Conservation (phyloP, 495 filamentous ascomycete genomes). For the Xylaria intraflava region DNA sequence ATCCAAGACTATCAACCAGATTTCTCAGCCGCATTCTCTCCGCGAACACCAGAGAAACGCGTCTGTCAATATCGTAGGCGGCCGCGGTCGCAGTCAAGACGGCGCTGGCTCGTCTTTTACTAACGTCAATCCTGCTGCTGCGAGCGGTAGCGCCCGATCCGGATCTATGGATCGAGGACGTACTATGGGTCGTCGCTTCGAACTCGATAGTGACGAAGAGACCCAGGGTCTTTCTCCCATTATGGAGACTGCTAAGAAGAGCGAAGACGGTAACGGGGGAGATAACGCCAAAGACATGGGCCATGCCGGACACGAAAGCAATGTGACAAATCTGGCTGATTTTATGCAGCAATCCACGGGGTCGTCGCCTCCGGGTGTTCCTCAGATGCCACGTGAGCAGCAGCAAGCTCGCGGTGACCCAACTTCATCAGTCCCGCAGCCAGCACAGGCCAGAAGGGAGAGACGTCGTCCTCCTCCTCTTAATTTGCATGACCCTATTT, state of each 20-base stretch:
- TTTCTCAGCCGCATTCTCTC: background rate
- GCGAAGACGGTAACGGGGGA: background rate
- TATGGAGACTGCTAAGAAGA: conserved; percentile 1
- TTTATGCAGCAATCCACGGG: conserved; percentile 7
- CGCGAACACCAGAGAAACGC: background rate
- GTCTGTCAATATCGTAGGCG: background rate
- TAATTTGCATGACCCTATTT: background rate
- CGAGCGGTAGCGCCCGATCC: background rate
- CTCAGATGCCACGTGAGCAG: background rate
- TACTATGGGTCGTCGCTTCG: conserved; percentile 4
- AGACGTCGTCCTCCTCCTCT: conserved; percentile 2
- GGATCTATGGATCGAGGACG: conserved; percentile 15
- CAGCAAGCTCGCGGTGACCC: background rate
- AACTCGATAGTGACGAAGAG: conserved; percentile 11
- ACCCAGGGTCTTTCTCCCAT: conserved; percentile 6
- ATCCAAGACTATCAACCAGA: background rate
- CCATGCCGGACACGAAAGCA: conserved; percentile 1
- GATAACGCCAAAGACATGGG: too few relatives aligned
- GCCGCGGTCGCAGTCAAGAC: background rate
- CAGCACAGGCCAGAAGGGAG: background rate
- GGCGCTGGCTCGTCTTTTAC: background rate
- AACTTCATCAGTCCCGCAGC: background rate
- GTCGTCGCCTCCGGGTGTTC: background rate
- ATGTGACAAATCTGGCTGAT: conserved; percentile 19
- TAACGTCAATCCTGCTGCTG: background rate